Evolutionary conservation across 2,329 filamentous ascomycete species (phyloP), one percentile per base, ranked within the genome.

Genomic region (Colletotrichum siamense): DNA sequence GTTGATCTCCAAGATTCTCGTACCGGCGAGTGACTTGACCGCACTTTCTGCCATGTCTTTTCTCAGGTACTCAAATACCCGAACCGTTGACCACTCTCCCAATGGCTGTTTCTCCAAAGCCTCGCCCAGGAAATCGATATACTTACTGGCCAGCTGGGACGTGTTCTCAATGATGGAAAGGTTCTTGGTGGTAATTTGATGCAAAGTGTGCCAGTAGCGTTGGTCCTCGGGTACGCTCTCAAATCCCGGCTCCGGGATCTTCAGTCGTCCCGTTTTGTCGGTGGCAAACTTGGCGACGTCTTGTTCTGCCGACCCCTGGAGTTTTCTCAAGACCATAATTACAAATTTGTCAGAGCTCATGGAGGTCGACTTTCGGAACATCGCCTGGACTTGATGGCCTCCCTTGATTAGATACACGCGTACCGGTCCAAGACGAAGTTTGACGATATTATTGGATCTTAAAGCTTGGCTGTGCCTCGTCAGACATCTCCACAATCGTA

Each of bases 31-130:
- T 0, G 81, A 66, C 3, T 69, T 64, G 8, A 79, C 63, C 7
- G 81, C 80, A 6, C 76, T 75, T 22, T 79, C 71, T 5, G 73
- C 71, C 77, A 84, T 80, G 10, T 81, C 76, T 5, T 30, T 24
- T 39, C 75, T 77, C 7, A 82, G 59, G 18, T 81, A 75, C 18
- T 78, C 69, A 22, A 77, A 72, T 6, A 83, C 28, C 10, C 72
- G 28, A 3, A 82, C 15, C 3, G 67, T 77, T 10, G 66, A 49
- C 81, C 80, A 82, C 18, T 79, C 63, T 1, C 74, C 79, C 5
- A 61, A 9, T 5, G 76, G 77, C 3, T 74, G 70, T 12, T 59
- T 52, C 24, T 79, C 77, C 7, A 79, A 66, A 3, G n/a, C 65
- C 4, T 66, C 59, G 5, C 57, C 30, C 26, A 82, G 78, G 16